phyloP scores from a whole-genome alignment of 2,329 filamentous ascomycete genomes.

The Emericellopsis cladophorae region DNA sequence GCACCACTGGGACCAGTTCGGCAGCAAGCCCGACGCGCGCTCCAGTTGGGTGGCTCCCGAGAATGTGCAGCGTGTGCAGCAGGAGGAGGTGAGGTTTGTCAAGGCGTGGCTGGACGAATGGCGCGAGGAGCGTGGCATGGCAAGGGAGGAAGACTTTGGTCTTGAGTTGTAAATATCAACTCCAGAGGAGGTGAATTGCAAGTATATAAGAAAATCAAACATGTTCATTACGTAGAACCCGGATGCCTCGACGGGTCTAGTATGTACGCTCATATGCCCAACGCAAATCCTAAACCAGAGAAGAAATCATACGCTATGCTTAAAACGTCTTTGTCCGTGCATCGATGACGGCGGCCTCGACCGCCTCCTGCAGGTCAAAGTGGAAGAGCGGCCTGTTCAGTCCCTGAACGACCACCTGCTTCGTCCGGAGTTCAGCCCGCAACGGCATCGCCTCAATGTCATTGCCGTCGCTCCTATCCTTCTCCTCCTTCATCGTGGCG shows the following conservation, averaged over 20 bases:
- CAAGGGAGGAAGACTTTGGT: background rate
- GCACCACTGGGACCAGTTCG: constrained; percentile 5
- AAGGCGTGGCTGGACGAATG: constrained; percentile 5
- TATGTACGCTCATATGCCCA: too few relatives aligned
- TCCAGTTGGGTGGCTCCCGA: constrained; percentile 28
- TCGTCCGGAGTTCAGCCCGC: constrained; percentile 12
- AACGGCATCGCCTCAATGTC: constrained; percentile 7
- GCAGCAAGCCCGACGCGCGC: constrained; percentile 43
- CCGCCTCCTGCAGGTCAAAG: constrained; percentile 34
- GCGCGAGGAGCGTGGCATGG: background rate
- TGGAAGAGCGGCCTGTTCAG: constrained; percentile 40
- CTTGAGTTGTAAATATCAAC: background rate
- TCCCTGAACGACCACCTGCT: constrained; percentile 26
- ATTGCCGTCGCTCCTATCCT: constrained; percentile 21
- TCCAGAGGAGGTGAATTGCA: too few relatives aligned
- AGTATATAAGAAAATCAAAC: background rate
- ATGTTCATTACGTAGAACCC: background rate
- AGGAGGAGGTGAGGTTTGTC: constrained; percentile 3
- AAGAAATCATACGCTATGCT: background rate
- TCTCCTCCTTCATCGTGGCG: constrained; percentile 43
- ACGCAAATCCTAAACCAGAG: background rate
- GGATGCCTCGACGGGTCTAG: background rate
- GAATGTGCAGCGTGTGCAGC: constrained; percentile 1
- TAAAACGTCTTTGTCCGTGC: constrained; percentile 12
- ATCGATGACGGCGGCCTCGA: constrained; percentile 28